Base-by-base conservation (phyloP, 1,139 yeast species). In the Kurtzmaniella natalensis region DNA sequence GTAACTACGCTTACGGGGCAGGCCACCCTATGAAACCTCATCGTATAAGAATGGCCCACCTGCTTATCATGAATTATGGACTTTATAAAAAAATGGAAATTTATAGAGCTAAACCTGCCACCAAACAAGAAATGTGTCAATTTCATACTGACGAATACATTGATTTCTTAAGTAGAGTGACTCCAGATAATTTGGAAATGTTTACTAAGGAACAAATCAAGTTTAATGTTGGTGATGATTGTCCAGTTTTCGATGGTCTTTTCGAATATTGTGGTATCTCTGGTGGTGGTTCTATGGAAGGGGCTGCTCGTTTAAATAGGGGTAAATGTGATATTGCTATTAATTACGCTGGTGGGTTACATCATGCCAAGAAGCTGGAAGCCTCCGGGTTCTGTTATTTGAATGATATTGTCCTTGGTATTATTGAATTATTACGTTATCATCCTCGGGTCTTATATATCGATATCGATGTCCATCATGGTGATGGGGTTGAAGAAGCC, bases 11-110 rank as follows among this genome's bases (percentile, higher is more conserved):
- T 30, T 92, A 92, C 57, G 97, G 97, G 39, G 94, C 96, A 7
- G 96, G 96, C 19, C 98, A 92, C 59, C 96, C 96, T 33, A 89
- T 89, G 97, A 92, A 92, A 54, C 97, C 97, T 20, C 97, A 89
- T 58, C 79, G 97, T 57, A 89, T 92, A 69, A 82, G 97, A 77
- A 89, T 89, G 97, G 95, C 97, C 6, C 97, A 92, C 59, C 84
- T 95, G 23, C 71, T 92, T 51, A 85, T 92, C 48, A 92, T 92
- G 97, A 92, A 92, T 64, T 92, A 92, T 56, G 98, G 97, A 2
- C 72, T 92, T 40, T 89, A 92, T 67, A 87, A 89, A 61, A 85
- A 89, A 63, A 92, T 92, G 96, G 97, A 92, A 59, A 89, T 92
- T 36, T 89, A 89, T 59, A 67, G 94, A 36, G 97, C 97, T 32